A percentile compares a stretch with the other conserved stretches of the same genome.
These are phyloP conservation scores for Chaetomium strumarium DNA, from an alignment of 2,329 filamentous ascomycete species.

Conservation along the genomic window DNA sequence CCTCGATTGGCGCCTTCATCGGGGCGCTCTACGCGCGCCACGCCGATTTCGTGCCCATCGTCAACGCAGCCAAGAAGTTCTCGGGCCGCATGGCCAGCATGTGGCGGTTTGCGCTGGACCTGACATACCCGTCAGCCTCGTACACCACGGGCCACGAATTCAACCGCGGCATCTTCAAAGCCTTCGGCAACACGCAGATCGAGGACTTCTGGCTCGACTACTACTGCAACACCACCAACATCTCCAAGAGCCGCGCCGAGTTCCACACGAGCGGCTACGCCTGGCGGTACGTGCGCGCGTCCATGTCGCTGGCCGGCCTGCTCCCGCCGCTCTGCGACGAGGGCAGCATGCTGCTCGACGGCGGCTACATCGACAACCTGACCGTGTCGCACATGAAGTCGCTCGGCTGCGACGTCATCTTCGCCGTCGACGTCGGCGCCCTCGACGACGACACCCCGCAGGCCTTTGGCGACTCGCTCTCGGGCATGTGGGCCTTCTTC, in stretches of 20 bases:
- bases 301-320: conserved; percentile 91
- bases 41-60: conserved; percentile 94
- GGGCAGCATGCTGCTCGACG: conserved; percentile 92
- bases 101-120: conserved; percentile 94
- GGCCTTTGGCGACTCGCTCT: conserved; percentile 86
- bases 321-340: conserved; percentile 94
- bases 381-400: conserved; percentile 97
- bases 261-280: conserved; percentile 96
- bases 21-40: conserved; percentile 93
- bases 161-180: conserved; percentile 98
- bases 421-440: conserved; percentile 90
- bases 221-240: conserved; percentile 99
- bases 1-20: conserved; percentile 93
- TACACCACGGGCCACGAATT: conserved; percentile 99
- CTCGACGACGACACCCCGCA: conserved; percentile 91
- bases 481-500: conserved; percentile 87
- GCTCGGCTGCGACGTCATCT: conserved; percentile 87
- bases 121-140: conserved; percentile 93
- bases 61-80: conserved; percentile 95
- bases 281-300: conserved; percentile 93
- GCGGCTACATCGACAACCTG: conserved; percentile 94
- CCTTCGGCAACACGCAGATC: conserved; percentile 93
- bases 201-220: conserved; percentile 99
- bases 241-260: conserved; percentile 85
- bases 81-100: conserved; percentile 97